Conservation (phyloP, 257 asterid species). For the Gardenia jasminoides region DNA sequence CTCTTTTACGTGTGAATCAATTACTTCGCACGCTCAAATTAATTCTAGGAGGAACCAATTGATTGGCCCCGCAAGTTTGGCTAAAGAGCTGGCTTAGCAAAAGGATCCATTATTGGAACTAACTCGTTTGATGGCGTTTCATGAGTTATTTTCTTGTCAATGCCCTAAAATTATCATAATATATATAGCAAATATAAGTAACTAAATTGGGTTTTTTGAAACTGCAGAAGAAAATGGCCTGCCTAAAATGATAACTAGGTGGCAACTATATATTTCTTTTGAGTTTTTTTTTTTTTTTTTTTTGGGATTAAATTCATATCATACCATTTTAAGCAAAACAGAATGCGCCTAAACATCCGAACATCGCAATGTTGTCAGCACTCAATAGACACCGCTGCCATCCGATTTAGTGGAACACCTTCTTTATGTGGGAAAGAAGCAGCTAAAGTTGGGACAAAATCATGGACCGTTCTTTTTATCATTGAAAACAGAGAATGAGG, state of each 20-base stretch:
- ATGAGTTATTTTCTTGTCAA: neutral
- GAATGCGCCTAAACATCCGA: neutral
- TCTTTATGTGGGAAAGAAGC: conserved; percentile 8
- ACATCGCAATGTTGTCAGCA: neutral
- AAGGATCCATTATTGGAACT: too few relatives aligned
- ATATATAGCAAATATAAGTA: neutral
- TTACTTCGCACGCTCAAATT: neutral
- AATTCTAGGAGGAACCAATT: too few relatives aligned
- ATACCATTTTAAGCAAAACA: neutral
- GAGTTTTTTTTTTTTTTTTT: too few relatives aligned
- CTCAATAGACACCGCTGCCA: neutral
- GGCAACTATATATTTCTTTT: neutral
- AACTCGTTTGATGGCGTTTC: neutral
- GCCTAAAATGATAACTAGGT: neutral
- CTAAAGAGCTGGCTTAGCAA: neutral
- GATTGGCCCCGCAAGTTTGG: neutral
- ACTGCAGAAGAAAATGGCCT: neutral
- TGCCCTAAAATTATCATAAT: neutral
- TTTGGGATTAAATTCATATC: neutral
- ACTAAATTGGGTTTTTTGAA: neutral
- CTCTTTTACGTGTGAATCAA: neutral
- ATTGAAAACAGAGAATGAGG: conserved; percentile 7
- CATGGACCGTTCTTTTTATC: conserved; percentile 11
- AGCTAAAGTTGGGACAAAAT: conserved; percentile 20
- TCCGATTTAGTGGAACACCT: conserved; percentile 6